Evolutionary conservation across 345 rosid genomes (phyloP).

Genomic region (Corymbia maculata): DNA sequence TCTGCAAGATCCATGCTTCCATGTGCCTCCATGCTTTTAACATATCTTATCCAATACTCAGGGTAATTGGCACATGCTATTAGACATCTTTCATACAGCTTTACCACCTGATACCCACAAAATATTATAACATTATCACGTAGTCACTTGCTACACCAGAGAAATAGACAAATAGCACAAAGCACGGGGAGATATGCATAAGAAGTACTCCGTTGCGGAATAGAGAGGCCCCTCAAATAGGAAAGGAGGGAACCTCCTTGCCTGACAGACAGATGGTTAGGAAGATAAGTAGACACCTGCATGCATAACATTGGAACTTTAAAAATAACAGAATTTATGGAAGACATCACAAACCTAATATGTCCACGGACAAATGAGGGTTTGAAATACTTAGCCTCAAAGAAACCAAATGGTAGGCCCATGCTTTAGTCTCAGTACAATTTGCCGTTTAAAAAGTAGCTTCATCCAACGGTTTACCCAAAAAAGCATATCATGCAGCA

Average conservation of each 20-base stretch:
- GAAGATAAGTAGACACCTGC: constrained; percentile 95
- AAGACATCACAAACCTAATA: constrained; percentile 61
- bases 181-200: constrained; percentile 66
- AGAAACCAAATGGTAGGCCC: constrained; percentile 86
- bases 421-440: constrained; percentile 94
- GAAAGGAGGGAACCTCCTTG: constrained; percentile 95
- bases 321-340: constrained; percentile 23
- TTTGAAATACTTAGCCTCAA: constrained; percentile 94
- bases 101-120: constrained; percentile 59
- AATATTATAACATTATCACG: constrained; percentile 3
- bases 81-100: constrained; percentile 89
- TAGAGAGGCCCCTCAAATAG: constrained; percentile 84
- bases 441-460: constrained; percentile 89
- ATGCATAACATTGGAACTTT: constrained; percentile 87
- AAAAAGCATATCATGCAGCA: constrained; percentile 93
- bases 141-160: not conserved
- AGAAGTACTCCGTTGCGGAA: constrained; percentile 79
- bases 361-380: constrained; percentile 70
- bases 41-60: constrained; percentile 86
- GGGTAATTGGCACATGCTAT: constrained; percentile 97
- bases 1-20: constrained; percentile 83
- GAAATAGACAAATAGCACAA: constrained; percentile 27
- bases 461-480: constrained; percentile 99
- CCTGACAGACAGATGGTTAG: constrained; percentile 89
- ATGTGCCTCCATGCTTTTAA: constrained; percentile 68